Evolutionary conservation across 352 stramenopile genomes (phyloP).

Genomic region (Phytophthora capsici): DNA sequence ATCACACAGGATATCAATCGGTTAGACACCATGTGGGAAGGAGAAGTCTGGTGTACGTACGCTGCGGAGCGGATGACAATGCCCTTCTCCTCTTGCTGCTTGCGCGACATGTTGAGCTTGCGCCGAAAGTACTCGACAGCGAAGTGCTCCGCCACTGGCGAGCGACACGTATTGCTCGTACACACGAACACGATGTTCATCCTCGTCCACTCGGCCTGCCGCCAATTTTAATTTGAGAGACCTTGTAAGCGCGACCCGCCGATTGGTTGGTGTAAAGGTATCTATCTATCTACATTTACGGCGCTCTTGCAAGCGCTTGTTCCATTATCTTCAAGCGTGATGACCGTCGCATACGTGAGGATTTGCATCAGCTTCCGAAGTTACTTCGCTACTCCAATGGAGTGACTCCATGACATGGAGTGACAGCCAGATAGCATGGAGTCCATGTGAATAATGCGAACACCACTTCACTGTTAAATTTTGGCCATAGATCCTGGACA

Average conservation of each 20-base stretch:
- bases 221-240: slow-evolving; percentile 29
- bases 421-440: too few relatives aligned
- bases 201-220: too few relatives aligned
- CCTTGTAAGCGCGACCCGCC: background rate
- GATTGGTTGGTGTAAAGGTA: slow-evolving; percentile 25
- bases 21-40: too few relatives aligned
- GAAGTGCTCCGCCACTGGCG: slow-evolving; percentile 77
- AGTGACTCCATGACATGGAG: too few relatives aligned
- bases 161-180: slow-evolving; percentile 88
- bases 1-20: too few relatives aligned
- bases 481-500: too few relatives aligned
- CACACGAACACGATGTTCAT: slow-evolving; percentile 89
- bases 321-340: slow-evolving; percentile 20
- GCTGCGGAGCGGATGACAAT: slow-evolving; percentile 75
- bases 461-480: too few relatives aligned
- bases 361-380: slow-evolving; percentile 28
- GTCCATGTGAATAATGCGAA: too few relatives aligned
- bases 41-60: slow-evolving; percentile 39
- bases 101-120: slow-evolving; percentile 66
- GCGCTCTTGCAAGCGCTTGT: background rate
- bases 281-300: slow-evolving; percentile 29
- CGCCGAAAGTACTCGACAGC: slow-evolving; percentile 82
- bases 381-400: too few relatives aligned
- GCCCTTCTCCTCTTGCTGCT: slow-evolving; percentile 72
- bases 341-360: slow-evolving; percentile 18